Conservation (phyloP, 2,329 filamentous ascomycete genomes). For the Parastagonospora avenae region DNA sequence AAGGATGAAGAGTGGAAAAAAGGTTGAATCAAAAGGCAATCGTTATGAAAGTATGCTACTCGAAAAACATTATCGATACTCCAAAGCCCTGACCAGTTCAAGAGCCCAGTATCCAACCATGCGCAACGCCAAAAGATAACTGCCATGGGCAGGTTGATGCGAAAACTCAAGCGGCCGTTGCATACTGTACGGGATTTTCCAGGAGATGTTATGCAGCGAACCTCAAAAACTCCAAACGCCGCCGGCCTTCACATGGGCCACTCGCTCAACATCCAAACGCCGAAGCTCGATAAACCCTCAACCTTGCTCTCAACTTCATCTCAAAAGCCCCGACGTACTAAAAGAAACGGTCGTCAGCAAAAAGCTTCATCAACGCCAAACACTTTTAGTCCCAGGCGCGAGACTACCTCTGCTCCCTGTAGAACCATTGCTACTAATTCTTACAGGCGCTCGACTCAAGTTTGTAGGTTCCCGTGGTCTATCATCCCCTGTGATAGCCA, state of each 20-base stretch:
- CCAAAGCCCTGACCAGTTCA: neutral
- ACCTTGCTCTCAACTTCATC: neutral
- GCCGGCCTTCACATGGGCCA: neutral
- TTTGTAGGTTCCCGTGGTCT: conserved; percentile 29
- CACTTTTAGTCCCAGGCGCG: conserved; percentile 34
- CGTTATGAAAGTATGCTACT: neutral
- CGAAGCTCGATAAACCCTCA: neutral
- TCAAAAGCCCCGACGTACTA: conserved; percentile 4
- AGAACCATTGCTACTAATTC: conserved; percentile 39
- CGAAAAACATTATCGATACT: conserved; percentile 1
- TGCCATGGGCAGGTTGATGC: conserved; percentile 1
- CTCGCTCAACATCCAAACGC: neutral
- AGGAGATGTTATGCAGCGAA: neutral
- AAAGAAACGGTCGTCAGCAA: conserved; percentile 1
- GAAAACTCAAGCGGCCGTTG: conserved; percentile 1
- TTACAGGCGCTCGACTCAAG: conserved; percentile 38
- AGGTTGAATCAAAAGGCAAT: neutral
- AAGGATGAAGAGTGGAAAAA: neutral
- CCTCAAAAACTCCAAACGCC: neutral
- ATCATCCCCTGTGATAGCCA: conserved; percentile 40
- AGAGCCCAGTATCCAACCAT: neutral
- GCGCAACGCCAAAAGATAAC: neutral
- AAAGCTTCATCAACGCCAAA: conserved; percentile 34
- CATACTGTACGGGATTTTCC: conserved; percentile 5
- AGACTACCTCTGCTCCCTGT: conserved; percentile 37